Evolutionary conservation across 2,329 filamentous ascomycete species (phyloP), one percentile per base, ranked within the genome.

Genomic region (Cladosporium sp.): DNA sequence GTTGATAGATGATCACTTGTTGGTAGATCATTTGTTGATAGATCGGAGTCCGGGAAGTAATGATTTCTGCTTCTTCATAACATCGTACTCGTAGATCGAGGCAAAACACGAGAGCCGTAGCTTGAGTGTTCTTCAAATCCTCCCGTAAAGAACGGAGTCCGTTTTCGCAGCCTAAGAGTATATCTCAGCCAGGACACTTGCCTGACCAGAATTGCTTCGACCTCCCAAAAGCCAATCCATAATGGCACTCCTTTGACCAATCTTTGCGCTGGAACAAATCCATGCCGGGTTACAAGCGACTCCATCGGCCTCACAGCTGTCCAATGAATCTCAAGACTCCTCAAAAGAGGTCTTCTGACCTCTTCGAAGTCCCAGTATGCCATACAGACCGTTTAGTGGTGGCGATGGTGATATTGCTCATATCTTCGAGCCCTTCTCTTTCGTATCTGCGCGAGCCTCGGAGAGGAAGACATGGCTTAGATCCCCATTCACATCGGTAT

Each of bases 391-490:
- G 18, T 10, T 43, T 18, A 43, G 34, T 3, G 3, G 39, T 10
- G 39, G 18, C 18, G 39, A 21, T 43, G 11, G 18, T 10, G 39
- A 2, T 2, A 10, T 0, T 18, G 4, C 48, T 53, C 49, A 54
- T 30, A 54, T 54, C 18, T 54, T 54, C 11, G 18, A 36, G 2
- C 6, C 49, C 18, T 46, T 63, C 49, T 63, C 49, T n/a, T 48
- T 48, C 2, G 14, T 32, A 18, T 48, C 46, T 5, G 13, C 32
- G 10, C 25, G 49, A 18, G 60, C 60, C 10, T 46, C n/a, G 2
- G 48, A 36, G 18, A 63, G 8, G 25, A 63, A 63, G 3, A 63
- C 49, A 30, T 63, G 60, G 48, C 60, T 32, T n/a, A 63, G 16
- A 46, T 63, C 32, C 13, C 60, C 60, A 23, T 56, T 63, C 25